These are phyloP conservation scores for Pichia sp. DNA, from an alignment of 1,139 yeast species.

Conservation along the genomic window DNA sequence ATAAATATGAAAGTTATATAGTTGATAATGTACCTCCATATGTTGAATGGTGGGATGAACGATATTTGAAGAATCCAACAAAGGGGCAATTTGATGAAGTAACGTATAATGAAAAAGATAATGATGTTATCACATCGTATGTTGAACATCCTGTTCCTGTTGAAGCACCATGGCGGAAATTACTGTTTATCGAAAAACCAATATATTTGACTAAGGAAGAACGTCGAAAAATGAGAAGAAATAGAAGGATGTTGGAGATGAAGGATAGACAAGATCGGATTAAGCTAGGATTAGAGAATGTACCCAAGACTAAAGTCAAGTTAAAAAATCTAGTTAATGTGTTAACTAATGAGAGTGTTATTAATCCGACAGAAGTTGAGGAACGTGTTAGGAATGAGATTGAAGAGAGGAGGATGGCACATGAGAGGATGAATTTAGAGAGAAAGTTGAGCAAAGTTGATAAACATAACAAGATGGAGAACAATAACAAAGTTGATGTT, in stretches of 20 bases:
- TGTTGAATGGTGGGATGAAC: slow-evolving; percentile 82
- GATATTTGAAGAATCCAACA: slow-evolving; percentile 32
- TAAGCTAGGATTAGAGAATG: slow-evolving; percentile 73
- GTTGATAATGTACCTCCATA: slow-evolving; percentile 44
- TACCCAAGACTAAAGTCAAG: slow-evolving; percentile 87
- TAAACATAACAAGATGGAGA: slow-evolving; percentile 38
- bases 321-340: slow-evolving; percentile 79
- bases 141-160: slow-evolving; percentile 79
- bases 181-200: slow-evolving; percentile 36
- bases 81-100: slow-evolving; percentile 22
- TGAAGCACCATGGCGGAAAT: slow-evolving; percentile 47
- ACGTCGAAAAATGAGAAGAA: slow-evolving; percentile 64
- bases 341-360: slow-evolving; percentile 76
- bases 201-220: slow-evolving; percentile 72
- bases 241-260: slow-evolving; percentile 55
- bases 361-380: slow-evolving; percentile 87
- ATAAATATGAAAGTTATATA: slow-evolving; percentile 31
- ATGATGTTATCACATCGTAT: slow-evolving; percentile 41
- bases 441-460: slow-evolving; percentile 60
- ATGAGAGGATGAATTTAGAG: slow-evolving; percentile 52
- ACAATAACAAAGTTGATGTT: slow-evolving; percentile 44
- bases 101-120: background rate
- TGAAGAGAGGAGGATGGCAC: slow-evolving; percentile 53
- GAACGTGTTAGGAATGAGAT: slow-evolving; percentile 63
- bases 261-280: slow-evolving; percentile 75